Percentiles rank a stretch among this genome's conserved stretches.
Evolutionary conservation across 768 basidiomycete species (phyloP).

Genomic region (Gyrodon lividus): DNA sequence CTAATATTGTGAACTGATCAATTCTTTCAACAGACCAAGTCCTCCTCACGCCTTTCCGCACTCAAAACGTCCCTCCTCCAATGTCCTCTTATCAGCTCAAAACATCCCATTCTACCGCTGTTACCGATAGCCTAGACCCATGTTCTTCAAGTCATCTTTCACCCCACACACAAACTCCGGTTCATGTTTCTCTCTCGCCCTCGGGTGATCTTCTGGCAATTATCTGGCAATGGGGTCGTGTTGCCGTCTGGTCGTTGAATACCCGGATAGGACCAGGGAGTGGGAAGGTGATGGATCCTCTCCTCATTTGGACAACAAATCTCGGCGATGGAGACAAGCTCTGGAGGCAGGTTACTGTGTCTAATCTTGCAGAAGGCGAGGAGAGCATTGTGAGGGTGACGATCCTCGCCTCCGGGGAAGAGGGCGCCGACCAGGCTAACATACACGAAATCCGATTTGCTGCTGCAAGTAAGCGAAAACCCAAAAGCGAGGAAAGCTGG

Average conservation of each 20-base stretch:
- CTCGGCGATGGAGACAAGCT: constrained; percentile 11
- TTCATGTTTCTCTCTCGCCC: constrained; percentile 64
- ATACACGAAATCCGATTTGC: constrained; percentile 20
- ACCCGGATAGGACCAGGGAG: constrained; percentile 59
- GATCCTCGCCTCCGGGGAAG: constrained; percentile 40
- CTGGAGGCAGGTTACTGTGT: constrained; percentile 33
- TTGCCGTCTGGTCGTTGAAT: constrained; percentile 69
- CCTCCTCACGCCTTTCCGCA: constrained; percentile 89
- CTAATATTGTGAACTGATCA: not conserved
- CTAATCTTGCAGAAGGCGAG: constrained; percentile 3
- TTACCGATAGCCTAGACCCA: not conserved
- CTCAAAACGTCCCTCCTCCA: constrained; percentile 97
- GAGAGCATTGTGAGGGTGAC: constrained; percentile 23
- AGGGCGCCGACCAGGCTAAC: constrained; percentile 35
- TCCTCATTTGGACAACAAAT: constrained; percentile 34
- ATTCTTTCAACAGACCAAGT: constrained; percentile 51
- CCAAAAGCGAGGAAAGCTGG: constrained; percentile 6
- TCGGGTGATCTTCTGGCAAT: constrained; percentile 57
- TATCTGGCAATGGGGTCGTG: constrained; percentile 67
- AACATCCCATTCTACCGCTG: constrained; percentile 16
- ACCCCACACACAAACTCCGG: constrained; percentile 44
- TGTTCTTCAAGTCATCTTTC: not conserved
- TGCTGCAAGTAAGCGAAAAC: not conserved
- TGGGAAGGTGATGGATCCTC: constrained; percentile 60
- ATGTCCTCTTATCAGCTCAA: constrained; percentile 71